Evolutionary conservation across 306 rosid genomes (phyloP).

Genomic region (Prunus campanulata): DNA sequence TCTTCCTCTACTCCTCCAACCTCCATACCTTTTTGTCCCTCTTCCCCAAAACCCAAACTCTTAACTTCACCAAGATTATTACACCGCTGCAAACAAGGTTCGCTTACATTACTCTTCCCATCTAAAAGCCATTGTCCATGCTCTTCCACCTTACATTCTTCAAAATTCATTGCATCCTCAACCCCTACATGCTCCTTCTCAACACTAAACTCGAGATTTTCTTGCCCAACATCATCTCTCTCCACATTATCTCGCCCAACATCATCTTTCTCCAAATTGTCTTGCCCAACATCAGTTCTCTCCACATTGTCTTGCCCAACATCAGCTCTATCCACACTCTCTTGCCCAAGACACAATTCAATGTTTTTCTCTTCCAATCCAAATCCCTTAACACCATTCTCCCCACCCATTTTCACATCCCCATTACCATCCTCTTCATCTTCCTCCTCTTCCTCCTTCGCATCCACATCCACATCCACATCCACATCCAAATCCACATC

Average conservation of each 20-base stretch:
- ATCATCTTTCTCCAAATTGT: not conserved
- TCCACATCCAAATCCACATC: slow-evolving; percentile 11
- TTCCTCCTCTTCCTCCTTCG: slow-evolving; percentile 29
- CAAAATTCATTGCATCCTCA: slow-evolving; percentile 54
- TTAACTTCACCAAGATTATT: slow-evolving; percentile 31
- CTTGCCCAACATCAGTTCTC: slow-evolving; percentile 17
- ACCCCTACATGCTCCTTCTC: slow-evolving; percentile 33
- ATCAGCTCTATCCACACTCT: not conserved
- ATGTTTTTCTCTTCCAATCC: slow-evolving; percentile 55
- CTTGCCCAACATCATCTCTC: not conserved
- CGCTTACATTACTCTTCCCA: slow-evolving; percentile 35
- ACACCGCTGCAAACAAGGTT: slow-evolving; percentile 57
- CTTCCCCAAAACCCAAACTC: slow-evolving; percentile 33
- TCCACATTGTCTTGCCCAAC: slow-evolving; percentile 29
- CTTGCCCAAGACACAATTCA: slow-evolving; percentile 56
- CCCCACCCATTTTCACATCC: slow-evolving; percentile 38
- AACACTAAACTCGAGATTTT: not conserved
- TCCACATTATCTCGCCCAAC: not conserved
- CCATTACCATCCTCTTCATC: slow-evolving; percentile 42
- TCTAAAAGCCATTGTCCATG: slow-evolving; percentile 53
- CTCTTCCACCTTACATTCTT: slow-evolving; percentile 49
- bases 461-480: slow-evolving; percentile 22
- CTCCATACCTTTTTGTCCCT: slow-evolving; percentile 31
- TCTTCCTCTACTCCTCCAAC: slow-evolving; percentile 34
- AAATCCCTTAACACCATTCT: slow-evolving; percentile 31